Conservation (phyloP, 371 early-diverging fungal species). For the Batrachochytrium dendrobatidis region DNA sequence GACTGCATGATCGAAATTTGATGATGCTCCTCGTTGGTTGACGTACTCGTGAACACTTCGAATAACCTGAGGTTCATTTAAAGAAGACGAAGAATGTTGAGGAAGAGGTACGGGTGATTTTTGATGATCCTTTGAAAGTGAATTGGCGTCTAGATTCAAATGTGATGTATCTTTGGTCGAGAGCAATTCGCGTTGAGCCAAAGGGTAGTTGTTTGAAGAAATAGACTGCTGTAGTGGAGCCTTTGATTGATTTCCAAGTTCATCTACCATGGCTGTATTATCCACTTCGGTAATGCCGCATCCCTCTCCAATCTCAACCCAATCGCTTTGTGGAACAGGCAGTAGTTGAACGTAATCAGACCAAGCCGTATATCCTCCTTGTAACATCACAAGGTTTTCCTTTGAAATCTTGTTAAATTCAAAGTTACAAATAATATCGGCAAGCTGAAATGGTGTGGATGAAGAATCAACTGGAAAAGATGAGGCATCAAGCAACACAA, state of each 20-base stretch:
- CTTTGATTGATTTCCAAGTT: no score
- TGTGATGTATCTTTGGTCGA: no score
- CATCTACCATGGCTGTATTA: neutral
- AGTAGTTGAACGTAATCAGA: constrained; percentile 5
- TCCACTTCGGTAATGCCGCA: constrained; percentile 6
- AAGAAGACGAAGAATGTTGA: no score
- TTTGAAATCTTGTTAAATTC: constrained; percentile 47
- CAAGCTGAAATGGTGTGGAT: constrained; percentile 29
- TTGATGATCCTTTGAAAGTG: no score
- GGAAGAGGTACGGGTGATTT: no score
- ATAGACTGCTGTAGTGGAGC: no score
- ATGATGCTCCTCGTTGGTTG: no score
- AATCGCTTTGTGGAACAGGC: constrained; percentile 13
- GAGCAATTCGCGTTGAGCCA: no score
- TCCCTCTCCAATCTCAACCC: constrained; percentile 39
- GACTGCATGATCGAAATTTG: no score
- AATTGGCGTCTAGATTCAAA: no score
- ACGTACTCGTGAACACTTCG: no score
- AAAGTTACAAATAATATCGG: constrained; percentile 49
- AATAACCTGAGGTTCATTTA: no score
- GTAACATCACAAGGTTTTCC: constrained; percentile 55
- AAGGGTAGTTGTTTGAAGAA: neutral
- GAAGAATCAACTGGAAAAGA: constrained; percentile 17
- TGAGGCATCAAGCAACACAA: constrained; percentile 66
- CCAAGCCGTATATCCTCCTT: constrained; percentile 77